Evolutionary conservation across 2,329 filamentous ascomycete genomes (phyloP), one percentile per base, ranked within the genome.

Genomic region (Fragosphaeria purpurea): DNA sequence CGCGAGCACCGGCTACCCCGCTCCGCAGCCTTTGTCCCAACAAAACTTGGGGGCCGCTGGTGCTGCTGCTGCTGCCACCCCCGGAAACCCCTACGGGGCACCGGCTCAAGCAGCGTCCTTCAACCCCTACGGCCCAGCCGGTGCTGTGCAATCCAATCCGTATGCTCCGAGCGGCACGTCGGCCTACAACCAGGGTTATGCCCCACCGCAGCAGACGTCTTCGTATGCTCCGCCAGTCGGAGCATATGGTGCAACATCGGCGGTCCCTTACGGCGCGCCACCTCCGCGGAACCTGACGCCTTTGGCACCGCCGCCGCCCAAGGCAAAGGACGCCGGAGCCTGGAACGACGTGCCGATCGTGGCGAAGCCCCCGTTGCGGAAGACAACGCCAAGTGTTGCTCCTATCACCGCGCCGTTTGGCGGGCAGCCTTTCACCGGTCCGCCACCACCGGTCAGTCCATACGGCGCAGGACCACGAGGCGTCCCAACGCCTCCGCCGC

Each of bases 301-400:
- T n/a, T 84, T 86, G 12, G 75, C 79, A 10, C 74, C 80, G 41
- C 83, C 88, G 30, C 80, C 87, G 13, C 80, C 86, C 8, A 82
- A 80, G 61, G 73, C 51, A 81, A 83, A 82, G 62, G 84, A 85
- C 56, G 83, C 83, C 56, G 80, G 83, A 33, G 85, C 86, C 59
- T 98, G 93, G 93, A 98, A 98, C 59, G 93, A 98, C 66, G 85
- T 94, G 47, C 93, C 93, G 1, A 78, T 95, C 60, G 86, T 97
- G 44, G 76, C 80, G 44, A 88, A 91, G 70, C 71, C 77, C 50
- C 76, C 85, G 11, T 77, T 83, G 30, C 82, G 90, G 57, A 80
- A 84, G 62, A 75, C 76, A 44, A 96, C 91, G 1, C 88, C 90
- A 3, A 81, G 75, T 50, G 72, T 80, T 22, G 78, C 81, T 47